These are phyloP conservation scores for Mycosphaerella sp. DNA, from an alignment of 2,329 filamentous ascomycete genomes.

Conservation along the genomic window DNA sequence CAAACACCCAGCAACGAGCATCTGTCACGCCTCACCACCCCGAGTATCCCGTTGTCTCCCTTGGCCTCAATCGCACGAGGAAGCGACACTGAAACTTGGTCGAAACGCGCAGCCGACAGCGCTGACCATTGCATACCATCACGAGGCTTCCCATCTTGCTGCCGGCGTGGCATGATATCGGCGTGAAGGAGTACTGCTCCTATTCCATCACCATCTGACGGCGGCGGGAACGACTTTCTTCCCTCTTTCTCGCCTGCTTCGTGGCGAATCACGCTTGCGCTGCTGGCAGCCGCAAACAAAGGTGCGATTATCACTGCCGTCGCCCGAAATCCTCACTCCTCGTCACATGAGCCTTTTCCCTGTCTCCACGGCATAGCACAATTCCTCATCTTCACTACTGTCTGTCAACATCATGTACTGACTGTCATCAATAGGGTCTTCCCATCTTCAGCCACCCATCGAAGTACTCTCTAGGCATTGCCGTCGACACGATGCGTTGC, in stretches of 20 bases:
- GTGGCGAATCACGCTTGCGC: constrained; percentile 20
- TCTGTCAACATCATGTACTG: constrained; percentile 24
- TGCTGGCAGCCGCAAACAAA: constrained; percentile 24
- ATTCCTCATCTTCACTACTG: neutral
- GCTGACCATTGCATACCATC: neutral
- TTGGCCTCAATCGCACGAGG: constrained; percentile 7
- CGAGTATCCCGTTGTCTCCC: constrained; percentile 5
- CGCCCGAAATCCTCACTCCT: constrained; percentile 1
- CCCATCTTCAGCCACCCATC: constrained; percentile 24
- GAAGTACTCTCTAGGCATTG: constrained; percentile 49
- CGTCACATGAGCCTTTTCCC: constrained; percentile 10
- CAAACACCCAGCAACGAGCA: constrained; percentile 1
- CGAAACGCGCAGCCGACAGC: constrained; percentile 2
- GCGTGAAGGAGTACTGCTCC: constrained; percentile 11
- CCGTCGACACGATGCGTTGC: constrained; percentile 30
- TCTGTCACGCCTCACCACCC: too few species aligned
- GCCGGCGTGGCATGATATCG: constrained; percentile 7
- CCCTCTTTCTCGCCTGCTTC: constrained; percentile 7
- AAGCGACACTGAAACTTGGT: constrained; percentile 7
- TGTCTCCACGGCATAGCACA: neutral
- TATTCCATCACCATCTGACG: neutral
- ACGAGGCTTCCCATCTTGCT: neutral
- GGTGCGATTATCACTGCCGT: constrained; percentile 13
- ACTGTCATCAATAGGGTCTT: constrained; percentile 8
- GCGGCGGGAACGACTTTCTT: neutral